These are phyloP conservation scores for Colletotrichum tamarilloi DNA, from an alignment of 2,329 filamentous ascomycete genomes.

Conservation along the genomic window DNA sequence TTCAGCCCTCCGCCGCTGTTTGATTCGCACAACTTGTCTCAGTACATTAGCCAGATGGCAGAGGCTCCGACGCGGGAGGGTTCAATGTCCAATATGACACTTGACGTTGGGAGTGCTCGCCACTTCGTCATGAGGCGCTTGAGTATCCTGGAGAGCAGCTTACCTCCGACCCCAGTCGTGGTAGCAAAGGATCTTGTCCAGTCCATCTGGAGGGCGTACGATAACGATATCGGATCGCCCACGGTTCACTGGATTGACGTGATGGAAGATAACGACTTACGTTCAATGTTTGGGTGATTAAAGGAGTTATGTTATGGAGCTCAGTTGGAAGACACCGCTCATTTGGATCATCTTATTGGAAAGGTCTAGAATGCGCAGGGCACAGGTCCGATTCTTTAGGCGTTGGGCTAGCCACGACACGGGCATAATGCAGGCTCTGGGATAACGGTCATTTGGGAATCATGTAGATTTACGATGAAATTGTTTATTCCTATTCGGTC, in stretches of 20 bases:
- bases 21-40: constrained; percentile 16
- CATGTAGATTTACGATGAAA: not conserved
- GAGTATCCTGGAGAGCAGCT: constrained; percentile 49
- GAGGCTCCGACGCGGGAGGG: constrained; percentile 24
- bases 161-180: constrained; percentile 54
- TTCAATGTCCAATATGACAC: constrained; percentile 38
- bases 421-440: not conserved
- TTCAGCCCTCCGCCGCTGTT: constrained; percentile 17
- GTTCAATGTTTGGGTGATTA: constrained; percentile 47
- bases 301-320: too few relatives aligned
- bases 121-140: constrained; percentile 52
- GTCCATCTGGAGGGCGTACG: constrained; percentile 55
- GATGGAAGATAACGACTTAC: constrained; percentile 49
- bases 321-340: not conserved
- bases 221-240: constrained; percentile 46
- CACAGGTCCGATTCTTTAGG: not conserved
- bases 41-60: constrained; percentile 35
- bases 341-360: not conserved
- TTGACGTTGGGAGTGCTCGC: constrained; percentile 52
- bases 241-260: constrained; percentile 56
- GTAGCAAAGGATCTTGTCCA: constrained; percentile 55
- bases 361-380: not conserved
- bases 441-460: not conserved
- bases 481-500: not conserved
- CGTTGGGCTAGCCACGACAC: not conserved